These are phyloP conservation scores for Dalbergia cochinchinensis DNA, from an alignment of 306 rosid species.

Conservation along the genomic window DNA sequence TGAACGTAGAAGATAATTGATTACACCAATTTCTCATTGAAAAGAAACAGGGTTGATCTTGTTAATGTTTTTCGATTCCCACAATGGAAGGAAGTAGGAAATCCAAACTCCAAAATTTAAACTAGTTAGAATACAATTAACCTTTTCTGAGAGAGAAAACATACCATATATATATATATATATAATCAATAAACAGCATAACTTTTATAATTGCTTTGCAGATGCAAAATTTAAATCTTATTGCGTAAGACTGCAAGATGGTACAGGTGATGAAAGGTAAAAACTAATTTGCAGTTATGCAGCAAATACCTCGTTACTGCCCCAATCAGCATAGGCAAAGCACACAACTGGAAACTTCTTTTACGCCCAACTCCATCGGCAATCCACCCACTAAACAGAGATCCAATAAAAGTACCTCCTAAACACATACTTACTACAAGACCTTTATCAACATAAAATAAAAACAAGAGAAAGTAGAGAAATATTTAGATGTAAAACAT, in stretches of 20 bases:
- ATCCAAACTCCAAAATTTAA: no score
- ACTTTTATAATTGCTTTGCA: constrained; percentile 28
- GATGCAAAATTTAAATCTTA: constrained; percentile 23
- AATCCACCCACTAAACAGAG: constrained; percentile 79
- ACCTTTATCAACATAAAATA: constrained; percentile 65
- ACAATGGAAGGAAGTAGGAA: no score
- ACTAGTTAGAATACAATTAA: no score
- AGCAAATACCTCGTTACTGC: constrained; percentile 72
- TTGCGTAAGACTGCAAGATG: constrained; percentile 30
- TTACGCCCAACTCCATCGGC: constrained; percentile 86
- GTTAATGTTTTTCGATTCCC: no score
- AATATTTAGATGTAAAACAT: constrained; percentile 32
- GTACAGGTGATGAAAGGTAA: constrained; percentile 33
- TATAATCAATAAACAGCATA: background rate
- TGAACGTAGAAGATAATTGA: background rate
- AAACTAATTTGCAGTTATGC: constrained; percentile 26
- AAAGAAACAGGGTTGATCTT: background rate
- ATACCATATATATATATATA: no score
- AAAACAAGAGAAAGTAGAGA: constrained; percentile 34
- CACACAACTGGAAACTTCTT: constrained; percentile 88
- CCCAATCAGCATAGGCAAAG: constrained; percentile 87
- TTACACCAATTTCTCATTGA: background rate
- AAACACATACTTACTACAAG: constrained; percentile 87
- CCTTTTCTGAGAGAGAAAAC: no score
- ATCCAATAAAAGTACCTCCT: constrained; percentile 88